phyloP scores from a whole-genome alignment of 306 rosid species.

The Neltuma alba region DNA sequence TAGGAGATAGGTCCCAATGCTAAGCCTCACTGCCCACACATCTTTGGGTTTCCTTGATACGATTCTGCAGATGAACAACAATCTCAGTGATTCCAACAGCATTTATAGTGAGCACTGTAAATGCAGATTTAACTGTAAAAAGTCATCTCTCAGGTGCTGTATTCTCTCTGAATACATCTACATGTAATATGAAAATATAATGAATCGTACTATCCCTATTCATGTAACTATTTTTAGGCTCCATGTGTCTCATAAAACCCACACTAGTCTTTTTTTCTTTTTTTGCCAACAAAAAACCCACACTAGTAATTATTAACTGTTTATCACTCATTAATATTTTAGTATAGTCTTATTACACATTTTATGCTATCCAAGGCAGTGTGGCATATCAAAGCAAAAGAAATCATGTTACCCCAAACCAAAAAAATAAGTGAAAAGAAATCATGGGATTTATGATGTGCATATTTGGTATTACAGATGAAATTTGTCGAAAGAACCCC shows the following conservation, averaged over 20 bases:
- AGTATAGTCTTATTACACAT: neutral
- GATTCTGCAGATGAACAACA: slow-evolving; percentile 50
- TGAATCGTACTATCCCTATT: neutral
- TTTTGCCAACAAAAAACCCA: too few relatives aligned
- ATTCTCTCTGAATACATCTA: neutral
- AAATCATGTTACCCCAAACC: too few relatives aligned
- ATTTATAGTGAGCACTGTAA: neutral
- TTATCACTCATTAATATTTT: neutral
- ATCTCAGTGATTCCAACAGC: neutral
- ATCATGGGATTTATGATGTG: neutral
- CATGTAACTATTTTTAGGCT: neutral
- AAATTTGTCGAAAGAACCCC: too few relatives aligned
- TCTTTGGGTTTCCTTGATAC: slow-evolving; percentile 89
- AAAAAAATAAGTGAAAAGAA: too few relatives aligned
- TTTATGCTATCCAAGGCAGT: neutral
- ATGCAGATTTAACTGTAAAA: neutral
- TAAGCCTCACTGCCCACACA: slow-evolving; percentile 82
- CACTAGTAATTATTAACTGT: neutral
- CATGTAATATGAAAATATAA: neutral
- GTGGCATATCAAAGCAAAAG: neutral
- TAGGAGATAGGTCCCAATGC: slow-evolving; percentile 78
- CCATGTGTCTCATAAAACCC: neutral
- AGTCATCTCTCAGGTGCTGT: neutral
- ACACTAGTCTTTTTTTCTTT: too few relatives aligned
- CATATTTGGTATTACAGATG: neutral